phyloP scores from a whole-genome alignment of 768 basidiomycete species.

The Macrolepiota dolichaula region DNA sequence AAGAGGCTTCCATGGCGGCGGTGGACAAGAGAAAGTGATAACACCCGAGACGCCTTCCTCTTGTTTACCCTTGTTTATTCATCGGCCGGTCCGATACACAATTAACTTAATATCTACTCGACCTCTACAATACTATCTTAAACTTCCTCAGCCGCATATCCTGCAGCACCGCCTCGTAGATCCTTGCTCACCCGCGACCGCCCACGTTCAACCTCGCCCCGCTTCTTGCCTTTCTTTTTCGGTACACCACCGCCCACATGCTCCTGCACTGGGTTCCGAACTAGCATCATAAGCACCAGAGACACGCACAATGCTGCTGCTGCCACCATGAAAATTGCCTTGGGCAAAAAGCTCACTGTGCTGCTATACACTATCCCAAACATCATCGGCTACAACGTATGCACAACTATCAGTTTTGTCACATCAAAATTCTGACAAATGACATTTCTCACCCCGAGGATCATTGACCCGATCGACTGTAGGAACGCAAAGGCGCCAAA shows the following conservation, averaged over 20 bases:
- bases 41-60: conserved; percentile 18
- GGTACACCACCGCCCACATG: not conserved
- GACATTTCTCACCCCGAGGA: conserved; percentile 40
- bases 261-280: conserved; percentile 35
- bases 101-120: not conserved
- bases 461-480: conserved; percentile 68
- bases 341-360: conserved; percentile 67
- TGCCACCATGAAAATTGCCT: conserved; percentile 64
- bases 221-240: conserved; percentile 17
- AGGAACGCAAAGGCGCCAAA: conserved; percentile 73
- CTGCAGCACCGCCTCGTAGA: conserved; percentile 33
- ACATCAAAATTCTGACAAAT: conserved; percentile 1
- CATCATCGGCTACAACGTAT: conserved; percentile 49
- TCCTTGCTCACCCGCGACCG: conserved; percentile 49
- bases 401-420: conserved; percentile 7
- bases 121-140: not conserved
- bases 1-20: conserved; percentile 52
- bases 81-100: not conserved
- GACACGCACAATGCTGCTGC: conserved; percentile 43
- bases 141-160: not conserved
- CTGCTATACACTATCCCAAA: conserved; percentile 70
- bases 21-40: conserved; percentile 21
- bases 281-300: conserved; percentile 32
- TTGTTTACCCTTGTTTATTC: conserved; percentile 4
- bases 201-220: conserved; percentile 36